phyloP scores from a whole-genome alignment of 2,329 filamentous ascomycete genomes.

The Aquanectria penicillioides region DNA sequence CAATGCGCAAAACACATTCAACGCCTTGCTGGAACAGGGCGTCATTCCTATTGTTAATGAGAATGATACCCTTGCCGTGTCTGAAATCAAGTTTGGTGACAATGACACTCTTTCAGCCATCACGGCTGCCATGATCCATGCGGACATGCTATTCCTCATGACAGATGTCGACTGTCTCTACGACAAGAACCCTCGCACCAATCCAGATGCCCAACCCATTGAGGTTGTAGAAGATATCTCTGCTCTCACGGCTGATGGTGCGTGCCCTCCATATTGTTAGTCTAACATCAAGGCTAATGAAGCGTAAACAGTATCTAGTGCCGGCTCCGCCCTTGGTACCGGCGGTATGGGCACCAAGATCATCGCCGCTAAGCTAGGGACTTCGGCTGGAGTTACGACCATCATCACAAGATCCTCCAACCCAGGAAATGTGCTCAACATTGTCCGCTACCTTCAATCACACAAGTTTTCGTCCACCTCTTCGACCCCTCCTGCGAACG shows the following conservation, averaged over 20 bases:
- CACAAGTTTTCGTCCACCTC: constrained; percentile 29
- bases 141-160: constrained; percentile 97
- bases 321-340: constrained; percentile 88
- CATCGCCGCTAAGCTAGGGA: constrained; percentile 89
- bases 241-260: constrained; percentile 82
- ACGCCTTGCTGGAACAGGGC: constrained; percentile 89
- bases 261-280: constrained; percentile 22
- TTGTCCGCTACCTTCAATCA: constrained; percentile 73
- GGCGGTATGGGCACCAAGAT: constrained; percentile 99
- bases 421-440: constrained; percentile 89
- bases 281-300: constrained; percentile 23
- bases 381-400: constrained; percentile 93
- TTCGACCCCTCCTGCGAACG: constrained; percentile 30
- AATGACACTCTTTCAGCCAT: constrained; percentile 98
- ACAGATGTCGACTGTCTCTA: constrained; percentile 98
- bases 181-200: constrained; percentile 89
- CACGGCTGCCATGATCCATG: constrained; percentile 96
- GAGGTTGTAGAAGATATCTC: constrained; percentile 92
- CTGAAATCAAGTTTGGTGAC: constrained; percentile 99
- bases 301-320: constrained; percentile 74
- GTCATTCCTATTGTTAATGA: constrained; percentile 99
- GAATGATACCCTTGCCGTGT: constrained; percentile 95
- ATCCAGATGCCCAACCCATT: constrained; percentile 88
- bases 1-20: constrained; percentile 96
- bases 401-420: constrained; percentile 95